These are phyloP conservation scores for Penicillium pancosmium DNA, from an alignment of 495 filamentous ascomycete genomes.

Conservation along the genomic window DNA sequence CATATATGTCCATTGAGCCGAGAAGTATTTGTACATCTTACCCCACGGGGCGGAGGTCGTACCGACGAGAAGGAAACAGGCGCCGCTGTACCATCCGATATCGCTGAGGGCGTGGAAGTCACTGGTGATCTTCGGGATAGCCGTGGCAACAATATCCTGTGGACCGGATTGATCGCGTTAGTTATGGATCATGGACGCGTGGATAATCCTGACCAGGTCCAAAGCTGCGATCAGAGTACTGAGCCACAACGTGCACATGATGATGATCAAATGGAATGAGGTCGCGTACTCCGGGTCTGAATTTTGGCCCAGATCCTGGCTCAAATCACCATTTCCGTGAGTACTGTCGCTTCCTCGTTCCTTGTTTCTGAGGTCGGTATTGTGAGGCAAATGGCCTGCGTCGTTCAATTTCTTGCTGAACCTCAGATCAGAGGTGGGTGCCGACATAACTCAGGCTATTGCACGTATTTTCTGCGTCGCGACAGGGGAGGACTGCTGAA, in stretches of 20 bases:
- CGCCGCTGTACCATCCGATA: constrained; percentile 66
- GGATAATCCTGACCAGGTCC: not conserved
- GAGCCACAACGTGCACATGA: not conserved
- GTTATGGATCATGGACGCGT: not conserved
- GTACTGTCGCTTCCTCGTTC: not conserved
- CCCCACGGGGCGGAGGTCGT: constrained; percentile 54
- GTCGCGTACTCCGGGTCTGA: not conserved
- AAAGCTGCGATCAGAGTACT: not conserved
- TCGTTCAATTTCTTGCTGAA: not conserved
- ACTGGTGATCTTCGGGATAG: constrained; percentile 73
- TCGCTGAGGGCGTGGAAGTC: constrained; percentile 65
- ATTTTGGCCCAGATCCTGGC: not conserved
- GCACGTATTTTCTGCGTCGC: not conserved
- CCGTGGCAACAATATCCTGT: constrained; percentile 67
- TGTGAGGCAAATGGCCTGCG: not conserved
- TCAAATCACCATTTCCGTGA: not conserved
- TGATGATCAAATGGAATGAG: not conserved
- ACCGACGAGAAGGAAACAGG: constrained; percentile 65
- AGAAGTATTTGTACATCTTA: constrained; percentile 34
- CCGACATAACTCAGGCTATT: not conserved
- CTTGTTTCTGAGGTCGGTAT: not conserved
- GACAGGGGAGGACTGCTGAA: not conserved
- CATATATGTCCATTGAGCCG: constrained; percentile 58
- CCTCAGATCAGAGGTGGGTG: not conserved
- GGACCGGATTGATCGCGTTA: not conserved